Percentiles rank a stretch among this genome's conserved stretches.
phyloP scores from a whole-genome alignment of 805 yeast species.

The Candida awuae region DNA sequence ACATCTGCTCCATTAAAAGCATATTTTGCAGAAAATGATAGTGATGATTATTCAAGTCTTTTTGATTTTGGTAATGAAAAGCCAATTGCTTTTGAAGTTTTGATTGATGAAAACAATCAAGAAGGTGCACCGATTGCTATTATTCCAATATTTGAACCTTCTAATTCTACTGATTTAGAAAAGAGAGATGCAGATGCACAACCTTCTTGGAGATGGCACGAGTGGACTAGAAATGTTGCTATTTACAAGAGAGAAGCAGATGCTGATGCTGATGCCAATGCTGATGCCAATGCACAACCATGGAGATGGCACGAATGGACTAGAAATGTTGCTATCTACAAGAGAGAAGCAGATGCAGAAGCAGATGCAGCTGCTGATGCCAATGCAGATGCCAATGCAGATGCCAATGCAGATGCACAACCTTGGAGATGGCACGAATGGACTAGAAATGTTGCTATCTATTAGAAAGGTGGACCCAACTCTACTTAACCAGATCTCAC shows the following conservation, averaged over 20 bases:
- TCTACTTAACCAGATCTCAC: too few relatives aligned
- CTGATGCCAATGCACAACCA: constrained; percentile 9
- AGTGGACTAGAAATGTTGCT: constrained; percentile 1
- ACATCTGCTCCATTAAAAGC: neutral
- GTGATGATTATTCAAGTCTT: neutral
- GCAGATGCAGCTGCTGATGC: neutral
- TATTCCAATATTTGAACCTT: neutral
- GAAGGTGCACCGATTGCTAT: neutral
- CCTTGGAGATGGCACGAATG: constrained; percentile 10
- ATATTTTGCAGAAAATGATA: neutral
- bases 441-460: constrained; percentile 7
- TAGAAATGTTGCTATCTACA: constrained; percentile 10
- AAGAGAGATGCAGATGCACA: neutral
- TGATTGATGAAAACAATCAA: neutral
- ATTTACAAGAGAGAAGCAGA: constrained; percentile 9
- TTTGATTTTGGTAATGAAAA: neutral
- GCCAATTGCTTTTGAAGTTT: neutral
- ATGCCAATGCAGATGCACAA: constrained; percentile 6
- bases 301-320: constrained; percentile 6
- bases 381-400: constrained; percentile 4
- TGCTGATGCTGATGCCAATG: constrained; percentile 8
- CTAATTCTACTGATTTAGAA: neutral
- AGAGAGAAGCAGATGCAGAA: constrained; percentile 11
- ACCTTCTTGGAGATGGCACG: neutral
- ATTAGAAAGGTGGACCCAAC: too few relatives aligned